phyloP scores from a whole-genome alignment of 495 filamentous ascomycete genomes.

The Rostrohypoxylon terebratum region DNA sequence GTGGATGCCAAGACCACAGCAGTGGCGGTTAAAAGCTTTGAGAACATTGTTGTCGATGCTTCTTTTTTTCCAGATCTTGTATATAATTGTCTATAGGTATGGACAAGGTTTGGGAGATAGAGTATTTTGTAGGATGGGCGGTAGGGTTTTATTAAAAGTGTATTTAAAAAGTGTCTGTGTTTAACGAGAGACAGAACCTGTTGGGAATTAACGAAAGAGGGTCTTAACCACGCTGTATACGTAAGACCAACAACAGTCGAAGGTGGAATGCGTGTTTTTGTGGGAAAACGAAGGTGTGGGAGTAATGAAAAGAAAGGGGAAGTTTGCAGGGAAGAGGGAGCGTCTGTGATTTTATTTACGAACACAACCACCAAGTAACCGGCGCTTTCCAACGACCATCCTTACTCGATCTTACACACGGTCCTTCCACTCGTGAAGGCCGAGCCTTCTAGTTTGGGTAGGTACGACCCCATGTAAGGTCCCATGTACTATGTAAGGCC shows the following conservation, averaged over 20 bases:
- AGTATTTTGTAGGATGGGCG: background rate
- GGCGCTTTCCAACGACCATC: conserved; percentile 39
- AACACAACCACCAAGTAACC: conserved; percentile 37
- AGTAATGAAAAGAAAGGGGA: conserved; percentile 36
- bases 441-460: conserved; percentile 41
- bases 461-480: conserved; percentile 17
- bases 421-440: conserved; percentile 19
- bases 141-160: conserved; percentile 38
- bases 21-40: conserved; percentile 54
- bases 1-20: conserved; percentile 58
- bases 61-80: conserved; percentile 1
- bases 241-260: conserved; percentile 34
- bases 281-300: conserved; percentile 45
- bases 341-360: conserved; percentile 45
- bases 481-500: conserved; percentile 26
- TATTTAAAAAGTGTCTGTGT: conserved; percentile 37
- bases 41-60: conserved; percentile 51
- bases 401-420: conserved; percentile 31
- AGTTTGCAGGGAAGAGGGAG: conserved; percentile 38
- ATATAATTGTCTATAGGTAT: conserved; percentile 13
- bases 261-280: conserved; percentile 30
- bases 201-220: conserved; percentile 33
- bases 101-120: conserved; percentile 9
- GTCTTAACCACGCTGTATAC: conserved; percentile 29
- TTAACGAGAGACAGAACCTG: conserved; percentile 43